phyloP scores from a whole-genome alignment of 305 asterid genomes.

The Solanum hybrid region DNA sequence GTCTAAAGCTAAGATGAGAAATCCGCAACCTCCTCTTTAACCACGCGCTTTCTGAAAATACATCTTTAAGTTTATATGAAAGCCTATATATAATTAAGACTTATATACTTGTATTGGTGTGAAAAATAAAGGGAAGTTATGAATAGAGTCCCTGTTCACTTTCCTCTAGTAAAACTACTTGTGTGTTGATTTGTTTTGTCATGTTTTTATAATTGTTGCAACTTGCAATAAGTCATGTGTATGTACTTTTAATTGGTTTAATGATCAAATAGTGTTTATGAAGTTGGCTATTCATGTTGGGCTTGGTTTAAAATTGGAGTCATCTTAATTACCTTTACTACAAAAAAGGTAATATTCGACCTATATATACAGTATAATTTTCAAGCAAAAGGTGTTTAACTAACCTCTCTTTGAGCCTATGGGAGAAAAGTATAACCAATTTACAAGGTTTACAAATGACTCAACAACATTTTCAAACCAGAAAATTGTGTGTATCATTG shows the following conservation, averaged over 20 bases:
- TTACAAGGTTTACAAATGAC: not conserved
- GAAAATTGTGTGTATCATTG: conserved; percentile 15
- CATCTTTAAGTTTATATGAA: not conserved
- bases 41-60: not conserved
- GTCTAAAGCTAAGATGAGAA: not conserved
- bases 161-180: not conserved
- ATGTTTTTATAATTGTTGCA: not conserved
- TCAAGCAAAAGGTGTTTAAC: not conserved
- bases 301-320: not conserved
- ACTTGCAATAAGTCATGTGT: not conserved
- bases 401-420: not conserved
- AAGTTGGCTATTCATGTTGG: not conserved
- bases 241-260: not conserved
- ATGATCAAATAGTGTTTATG: not conserved
- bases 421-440: not conserved
- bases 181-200: not conserved
- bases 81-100: not conserved
- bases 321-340: not conserved
- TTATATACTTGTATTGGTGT: not conserved
- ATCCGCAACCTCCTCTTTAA: not conserved
- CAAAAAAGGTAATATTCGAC: not conserved
- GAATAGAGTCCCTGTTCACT: not conserved
- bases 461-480: not conserved
- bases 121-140: not conserved
- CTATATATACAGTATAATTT: not conserved